A percentile compares a stretch with the other conserved stretches of the same genome.
phyloP scores from a whole-genome alignment of 1,284 basidiomycete species.

The Ustilago tritici region DNA sequence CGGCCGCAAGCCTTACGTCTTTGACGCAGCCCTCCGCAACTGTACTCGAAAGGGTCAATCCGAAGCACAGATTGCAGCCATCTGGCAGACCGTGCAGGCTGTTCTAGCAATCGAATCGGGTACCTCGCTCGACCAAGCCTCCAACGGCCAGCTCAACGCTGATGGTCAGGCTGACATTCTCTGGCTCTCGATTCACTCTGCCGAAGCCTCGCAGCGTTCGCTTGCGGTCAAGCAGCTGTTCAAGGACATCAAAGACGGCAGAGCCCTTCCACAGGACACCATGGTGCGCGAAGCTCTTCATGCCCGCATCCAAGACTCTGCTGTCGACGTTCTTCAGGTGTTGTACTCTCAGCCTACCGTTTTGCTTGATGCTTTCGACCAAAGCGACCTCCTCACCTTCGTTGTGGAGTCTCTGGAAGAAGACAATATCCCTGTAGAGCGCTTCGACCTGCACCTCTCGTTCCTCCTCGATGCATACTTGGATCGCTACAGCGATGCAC shows the following conservation, averaged over 20 bases:
- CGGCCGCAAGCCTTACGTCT: slow-evolving; percentile 40
- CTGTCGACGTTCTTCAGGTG: slow-evolving; percentile 44
- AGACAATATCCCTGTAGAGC: slow-evolving; percentile 21
- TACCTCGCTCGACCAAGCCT: slow-evolving; percentile 31
- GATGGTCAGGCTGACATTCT: slow-evolving; percentile 42
- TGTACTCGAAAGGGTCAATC: slow-evolving; percentile 37
- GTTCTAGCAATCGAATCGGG: slow-evolving; percentile 54
- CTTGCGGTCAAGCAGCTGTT: slow-evolving; percentile 56
- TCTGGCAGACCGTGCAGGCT: slow-evolving; percentile 54
- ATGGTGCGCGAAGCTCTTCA: slow-evolving; percentile 60
- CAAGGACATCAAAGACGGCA: slow-evolving; percentile 33
- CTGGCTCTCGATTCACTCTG: slow-evolving; percentile 63
- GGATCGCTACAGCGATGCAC: slow-evolving; percentile 12
- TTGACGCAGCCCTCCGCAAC: slow-evolving; percentile 52
- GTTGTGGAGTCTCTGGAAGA: slow-evolving; percentile 36
- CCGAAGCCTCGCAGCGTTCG: slow-evolving; percentile 49
- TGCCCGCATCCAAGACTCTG: slow-evolving; percentile 48
- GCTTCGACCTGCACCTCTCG: slow-evolving; percentile 42
- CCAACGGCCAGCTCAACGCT: slow-evolving; percentile 16
- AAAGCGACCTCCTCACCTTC: slow-evolving; percentile 32
- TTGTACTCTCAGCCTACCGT: slow-evolving; percentile 46
- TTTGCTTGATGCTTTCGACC: slow-evolving; percentile 44
- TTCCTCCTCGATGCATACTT: slow-evolving; percentile 32
- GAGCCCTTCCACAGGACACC: slow-evolving; percentile 42
- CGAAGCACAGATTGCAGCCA: slow-evolving; percentile 29